Base-by-base conservation (phyloP, 345 rosid genomes). In the Balakata baccata region DNA sequence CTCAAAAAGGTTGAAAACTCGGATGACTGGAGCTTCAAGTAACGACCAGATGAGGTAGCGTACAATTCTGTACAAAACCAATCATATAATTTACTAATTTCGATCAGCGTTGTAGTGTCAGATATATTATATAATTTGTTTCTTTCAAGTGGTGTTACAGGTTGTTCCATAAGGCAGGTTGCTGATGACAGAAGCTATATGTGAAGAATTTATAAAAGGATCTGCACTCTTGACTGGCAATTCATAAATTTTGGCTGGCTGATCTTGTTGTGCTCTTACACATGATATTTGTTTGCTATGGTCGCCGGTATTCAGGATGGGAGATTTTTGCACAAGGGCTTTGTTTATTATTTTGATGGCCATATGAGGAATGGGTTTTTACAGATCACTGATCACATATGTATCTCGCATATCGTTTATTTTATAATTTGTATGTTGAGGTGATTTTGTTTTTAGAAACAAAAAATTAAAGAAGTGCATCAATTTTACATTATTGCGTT, bases 1-100 rank as follows among this genome's bases (percentile, higher is more conserved):
- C 74, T 75, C 86, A 38, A 84, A 83, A 54, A 85, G 82, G 84
- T 74, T 79, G 75, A 88, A 79, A 69, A 68, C 73, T 49, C 56
- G 22, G 60, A 68, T 43, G 37, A 18, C 23, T 25, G 74, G 70
- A 43, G 67, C 79, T 69, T 67, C 85, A 60, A 71, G 64, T 22
- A 66, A 69, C 53, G 89, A 86, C 67, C 86, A 86, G 88, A 87
- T 85, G 66, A 77, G 29, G 11, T 34, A 29, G 47, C 10, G 10
- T 4, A 20, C 54, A 3, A 12, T 49, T 38, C 4, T 20, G 22
- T 43, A 53, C 2, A 6, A 5, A 38, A 4, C 17, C 13, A 16
- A 25, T 20, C 23, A 2, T 4, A 51, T n/a, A 29, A 29, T 29
- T 29, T 2, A 29, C 10, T 41, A 41, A 20, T 41, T 11, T 66